A percentile compares a stretch with the other conserved stretches of the same genome.
phyloP scores from a whole-genome alignment of 345 rosid species.

The Firmiana major region DNA sequence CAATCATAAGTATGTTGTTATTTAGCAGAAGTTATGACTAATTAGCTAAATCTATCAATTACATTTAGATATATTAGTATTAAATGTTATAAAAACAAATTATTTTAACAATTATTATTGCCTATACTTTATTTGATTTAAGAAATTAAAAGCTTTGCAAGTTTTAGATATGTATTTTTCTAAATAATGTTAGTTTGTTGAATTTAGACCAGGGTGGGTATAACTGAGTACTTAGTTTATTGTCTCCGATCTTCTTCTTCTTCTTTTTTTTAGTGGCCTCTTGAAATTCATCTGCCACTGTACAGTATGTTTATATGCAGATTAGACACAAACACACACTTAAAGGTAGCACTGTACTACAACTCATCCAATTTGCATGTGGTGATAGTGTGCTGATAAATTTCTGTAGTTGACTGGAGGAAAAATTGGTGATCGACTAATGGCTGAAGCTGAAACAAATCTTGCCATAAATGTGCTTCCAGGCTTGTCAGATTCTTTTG shows the following conservation, averaged over 20 bases:
- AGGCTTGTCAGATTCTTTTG: conserved; percentile 77
- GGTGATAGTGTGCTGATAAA: conserved; percentile 21
- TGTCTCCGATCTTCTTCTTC: neutral
- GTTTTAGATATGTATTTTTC: neutral
- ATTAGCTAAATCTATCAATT: neutral
- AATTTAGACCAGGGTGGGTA: neutral
- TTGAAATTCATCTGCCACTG: neutral
- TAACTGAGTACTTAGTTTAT: neutral
- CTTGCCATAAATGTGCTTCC: conserved; percentile 96
- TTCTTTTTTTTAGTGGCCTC: neutral
- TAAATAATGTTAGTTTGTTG: neutral
- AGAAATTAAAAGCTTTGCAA: neutral
- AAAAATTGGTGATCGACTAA: conserved; percentile 78
- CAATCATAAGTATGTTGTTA: neutral
- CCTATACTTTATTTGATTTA: neutral
- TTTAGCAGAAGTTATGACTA: neutral
- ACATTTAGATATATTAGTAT: neutral
- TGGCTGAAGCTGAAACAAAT: conserved; percentile 97
- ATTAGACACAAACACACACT: neutral
- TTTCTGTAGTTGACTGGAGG: conserved; percentile 81
- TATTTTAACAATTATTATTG: neutral
- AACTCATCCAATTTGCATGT: conserved; percentile 9
- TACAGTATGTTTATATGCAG: neutral
- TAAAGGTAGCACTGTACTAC: neutral
- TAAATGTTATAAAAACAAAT: neutral